These are phyloP conservation scores for Ganoderma leucocontextum DNA, from an alignment of 1,284 basidiomycete species.

Conservation along the genomic window DNA sequence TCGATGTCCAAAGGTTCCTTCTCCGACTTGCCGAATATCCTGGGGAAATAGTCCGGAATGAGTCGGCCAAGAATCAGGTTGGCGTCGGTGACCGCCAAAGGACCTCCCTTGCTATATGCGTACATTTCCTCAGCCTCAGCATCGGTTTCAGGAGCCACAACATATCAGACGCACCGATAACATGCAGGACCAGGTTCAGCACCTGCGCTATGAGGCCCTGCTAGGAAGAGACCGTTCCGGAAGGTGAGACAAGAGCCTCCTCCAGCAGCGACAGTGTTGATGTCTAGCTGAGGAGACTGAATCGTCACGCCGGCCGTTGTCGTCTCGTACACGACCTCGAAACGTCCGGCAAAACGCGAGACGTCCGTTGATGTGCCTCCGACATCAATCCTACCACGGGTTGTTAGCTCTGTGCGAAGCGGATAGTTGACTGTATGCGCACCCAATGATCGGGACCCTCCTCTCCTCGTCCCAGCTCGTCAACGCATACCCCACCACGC, in stretches of 20 bases:
- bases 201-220: constrained; percentile 85
- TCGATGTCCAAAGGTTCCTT: constrained; percentile 82
- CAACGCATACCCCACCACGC: constrained; percentile 88
- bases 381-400: constrained; percentile 65
- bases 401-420: background rate
- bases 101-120: constrained; percentile 77
- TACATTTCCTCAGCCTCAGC: constrained; percentile 12
- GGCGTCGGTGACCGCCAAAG: constrained; percentile 87
- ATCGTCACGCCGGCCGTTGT: constrained; percentile 92
- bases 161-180: constrained; percentile 61
- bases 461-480: constrained; percentile 82
- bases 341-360: constrained; percentile 85
- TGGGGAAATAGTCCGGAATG: constrained; percentile 85
- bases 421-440: constrained; percentile 36
- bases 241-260: constrained; percentile 87
- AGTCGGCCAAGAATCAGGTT: constrained; percentile 87
- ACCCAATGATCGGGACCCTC: constrained; percentile 80
- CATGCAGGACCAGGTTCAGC: constrained; percentile 88
- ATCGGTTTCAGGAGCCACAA: background rate
- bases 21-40: constrained; percentile 89
- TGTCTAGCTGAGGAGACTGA: constrained; percentile 87
- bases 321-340: constrained; percentile 91
- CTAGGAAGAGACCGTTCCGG: constrained; percentile 84
- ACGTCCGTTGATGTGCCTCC: constrained; percentile 94
- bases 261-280: constrained; percentile 90